Base-by-base conservation (phyloP, 768 basidiomycete genomes). In the Rhodocollybia butyracea region DNA sequence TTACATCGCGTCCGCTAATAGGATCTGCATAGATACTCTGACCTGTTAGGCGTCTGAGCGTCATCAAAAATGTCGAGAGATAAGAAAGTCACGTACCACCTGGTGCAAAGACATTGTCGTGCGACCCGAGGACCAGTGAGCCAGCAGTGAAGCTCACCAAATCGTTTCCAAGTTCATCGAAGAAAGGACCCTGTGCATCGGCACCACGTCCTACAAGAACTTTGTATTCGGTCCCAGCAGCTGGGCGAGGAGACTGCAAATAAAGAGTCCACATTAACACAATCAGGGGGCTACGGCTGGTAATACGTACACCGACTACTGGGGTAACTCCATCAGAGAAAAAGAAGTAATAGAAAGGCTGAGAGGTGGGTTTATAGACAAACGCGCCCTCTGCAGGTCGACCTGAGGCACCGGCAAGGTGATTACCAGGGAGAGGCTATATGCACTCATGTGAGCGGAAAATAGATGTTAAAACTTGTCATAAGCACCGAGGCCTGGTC, bases 91-190 rank as follows among this genome's bases (percentile, higher is more conserved):
- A 19, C 31, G 21, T 26, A 50, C 48, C 67, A 10, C 67, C 65
- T 26, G 67, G 67, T n/a, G 64, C 64, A 38, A 65, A 68, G 30
- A 68, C 57, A 30, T 66, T 63, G 46, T 62, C 67, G 46, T 66
- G 67, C 43, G 62, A 63, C n/a, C 51, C 63, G 19, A 68, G 63
- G 32, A 68, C 61, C 40, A 64, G 60, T 10, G 61, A 61, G 34
- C 65, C 67, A 15, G 61, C 30, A 6, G 38, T 13, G n/a, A 53
- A 29, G 22, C 24, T 24, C 34, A 50, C 17, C 3, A 53, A 60
- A 3, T 64, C 51, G n/a, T 53, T 53, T 13, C 41, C 41, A 2
- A 22, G 11, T 30, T 53, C 27, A 32, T 22, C 51, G 19, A 22
- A 43, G 39, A 53, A 53, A 3, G 51, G 51, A 0, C 51, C 51